phyloP scores from a whole-genome alignment of 257 asterid species.

The Solanum pinnatisectum region DNA sequence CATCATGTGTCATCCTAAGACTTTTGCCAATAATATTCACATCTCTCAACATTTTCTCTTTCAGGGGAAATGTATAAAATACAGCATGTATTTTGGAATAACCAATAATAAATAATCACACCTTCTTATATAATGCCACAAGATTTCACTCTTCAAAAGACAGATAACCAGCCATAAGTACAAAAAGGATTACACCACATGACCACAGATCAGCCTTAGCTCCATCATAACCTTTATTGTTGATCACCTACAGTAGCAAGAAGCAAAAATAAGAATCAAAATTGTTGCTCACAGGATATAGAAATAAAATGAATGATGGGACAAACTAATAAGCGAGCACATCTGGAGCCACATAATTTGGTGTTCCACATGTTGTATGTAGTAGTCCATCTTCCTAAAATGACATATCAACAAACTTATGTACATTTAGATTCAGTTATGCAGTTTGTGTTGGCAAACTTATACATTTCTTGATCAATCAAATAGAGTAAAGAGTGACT shows the following conservation, averaged over 20 bases:
- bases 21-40: not conserved
- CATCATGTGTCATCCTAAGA: not conserved
- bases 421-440: not conserved
- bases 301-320: not conserved
- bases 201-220: conserved; percentile 99
- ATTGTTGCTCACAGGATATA: not conserved
- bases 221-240: conserved; percentile 90
- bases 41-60: not conserved
- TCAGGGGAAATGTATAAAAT: not conserved
- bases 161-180: conserved; percentile 44
- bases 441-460: not conserved
- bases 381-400: conserved; percentile 88
- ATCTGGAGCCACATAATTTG: conserved; percentile 99
- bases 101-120: not conserved
- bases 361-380: conserved; percentile 97
- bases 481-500: not conserved
- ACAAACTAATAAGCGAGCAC: conserved; percentile 14
- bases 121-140: conserved; percentile 40
- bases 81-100: not conserved
- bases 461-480: not conserved
- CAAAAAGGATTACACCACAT: conserved; percentile 46
- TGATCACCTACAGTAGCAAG: conserved; percentile 51
- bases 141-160: conserved; percentile 92
- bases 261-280: not conserved
- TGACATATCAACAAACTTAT: not conserved